Percentiles rank a stretch among this genome's conserved stretches.
These are phyloP conservation scores for Hortiboletus campestris DNA, from an alignment of 768 basidiomycete genomes.

Conservation along the genomic window DNA sequence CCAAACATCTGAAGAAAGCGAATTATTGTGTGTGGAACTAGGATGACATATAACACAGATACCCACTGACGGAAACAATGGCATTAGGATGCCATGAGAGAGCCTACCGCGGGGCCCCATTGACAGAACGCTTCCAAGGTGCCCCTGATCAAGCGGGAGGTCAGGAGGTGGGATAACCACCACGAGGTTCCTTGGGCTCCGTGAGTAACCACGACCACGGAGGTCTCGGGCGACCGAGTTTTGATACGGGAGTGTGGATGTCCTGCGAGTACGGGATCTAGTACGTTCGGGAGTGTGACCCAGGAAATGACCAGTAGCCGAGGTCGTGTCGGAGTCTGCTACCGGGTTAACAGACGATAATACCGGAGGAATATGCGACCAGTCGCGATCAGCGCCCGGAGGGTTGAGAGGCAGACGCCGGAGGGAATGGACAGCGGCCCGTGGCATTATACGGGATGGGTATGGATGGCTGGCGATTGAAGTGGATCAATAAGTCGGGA, in stretches of 20 bases:
- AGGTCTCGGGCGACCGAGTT: conserved; percentile 44
- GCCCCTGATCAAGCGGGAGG: conserved; percentile 57
- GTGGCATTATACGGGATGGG: not conserved
- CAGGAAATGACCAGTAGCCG: not conserved
- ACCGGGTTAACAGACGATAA: not conserved
- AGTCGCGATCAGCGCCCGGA: conserved; percentile 37
- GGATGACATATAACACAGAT: not conserved
- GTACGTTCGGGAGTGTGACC: conserved; percentile 7
- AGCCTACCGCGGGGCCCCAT: conserved; percentile 59
- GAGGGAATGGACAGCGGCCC: conserved; percentile 31
- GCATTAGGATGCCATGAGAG: conserved; percentile 70
- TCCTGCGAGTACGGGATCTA: conserved; percentile 38
- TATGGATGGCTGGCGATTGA: not conserved
- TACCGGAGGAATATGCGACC: not conserved
- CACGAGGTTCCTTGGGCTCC: conserved; percentile 52
- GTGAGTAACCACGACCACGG: conserved; percentile 39
- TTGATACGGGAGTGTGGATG: conserved; percentile 56
- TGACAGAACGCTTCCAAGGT: conserved; percentile 55
- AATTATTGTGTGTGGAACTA: not conserved
- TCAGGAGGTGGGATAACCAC: conserved; percentile 64
- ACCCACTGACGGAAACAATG: conserved; percentile 67
- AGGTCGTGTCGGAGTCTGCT: conserved; percentile 15
- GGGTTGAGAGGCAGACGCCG: conserved; percentile 35
- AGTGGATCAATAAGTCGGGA: too few relatives aligned
- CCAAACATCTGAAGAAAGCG: conserved; percentile 57